Conservation (phyloP, 768 basidiomycete genomes). For the Mycena maculata region DNA sequence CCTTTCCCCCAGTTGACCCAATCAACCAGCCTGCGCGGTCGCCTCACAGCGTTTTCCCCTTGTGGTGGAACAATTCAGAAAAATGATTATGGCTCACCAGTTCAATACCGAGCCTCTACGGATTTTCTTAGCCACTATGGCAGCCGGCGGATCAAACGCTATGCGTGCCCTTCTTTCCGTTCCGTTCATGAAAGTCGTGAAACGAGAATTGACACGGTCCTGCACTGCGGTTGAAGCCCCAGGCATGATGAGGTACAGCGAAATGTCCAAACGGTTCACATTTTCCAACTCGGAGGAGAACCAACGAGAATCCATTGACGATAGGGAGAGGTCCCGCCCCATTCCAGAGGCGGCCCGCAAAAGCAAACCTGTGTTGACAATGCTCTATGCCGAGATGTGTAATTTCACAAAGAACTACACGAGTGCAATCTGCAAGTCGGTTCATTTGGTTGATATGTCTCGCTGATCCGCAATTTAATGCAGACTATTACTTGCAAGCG, state of each 20-base stretch:
- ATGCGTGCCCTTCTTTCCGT: slow-evolving; percentile 84
- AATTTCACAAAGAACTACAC: slow-evolving; percentile 84
- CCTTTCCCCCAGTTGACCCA: slow-evolving; percentile 1
- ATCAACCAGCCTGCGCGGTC: slow-evolving; percentile 75
- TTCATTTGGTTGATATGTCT: background rate
- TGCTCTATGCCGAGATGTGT: too few species aligned
- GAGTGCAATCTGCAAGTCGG: slow-evolving; percentile 83
- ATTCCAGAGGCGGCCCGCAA: too few species aligned
- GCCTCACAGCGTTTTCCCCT: slow-evolving; percentile 61
- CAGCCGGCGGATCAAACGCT: slow-evolving; percentile 74
- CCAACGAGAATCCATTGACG: too few species aligned
- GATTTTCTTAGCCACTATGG: slow-evolving; percentile 78
- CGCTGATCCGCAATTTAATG: background rate
- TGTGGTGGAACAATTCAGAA: slow-evolving; percentile 80
- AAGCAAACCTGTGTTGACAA: too few species aligned
- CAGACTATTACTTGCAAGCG: slow-evolving; percentile 90
- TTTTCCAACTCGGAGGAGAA: too few species aligned
- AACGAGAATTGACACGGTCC: slow-evolving; percentile 78
- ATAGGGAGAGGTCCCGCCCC: too few species aligned
- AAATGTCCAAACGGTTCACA: too few species aligned
- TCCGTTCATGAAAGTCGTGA: slow-evolving; percentile 84
- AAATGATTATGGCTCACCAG: slow-evolving; percentile 78
- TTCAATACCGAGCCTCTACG: slow-evolving; percentile 89
- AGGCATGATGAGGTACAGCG: too few species aligned
- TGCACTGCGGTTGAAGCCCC: slow-evolving; percentile 72